A percentile compares a stretch with the other conserved stretches of the same genome.
Evolutionary conservation across 192 early-diverging fungal genomes (phyloP).

Genomic region (Coemansia erecta): DNA sequence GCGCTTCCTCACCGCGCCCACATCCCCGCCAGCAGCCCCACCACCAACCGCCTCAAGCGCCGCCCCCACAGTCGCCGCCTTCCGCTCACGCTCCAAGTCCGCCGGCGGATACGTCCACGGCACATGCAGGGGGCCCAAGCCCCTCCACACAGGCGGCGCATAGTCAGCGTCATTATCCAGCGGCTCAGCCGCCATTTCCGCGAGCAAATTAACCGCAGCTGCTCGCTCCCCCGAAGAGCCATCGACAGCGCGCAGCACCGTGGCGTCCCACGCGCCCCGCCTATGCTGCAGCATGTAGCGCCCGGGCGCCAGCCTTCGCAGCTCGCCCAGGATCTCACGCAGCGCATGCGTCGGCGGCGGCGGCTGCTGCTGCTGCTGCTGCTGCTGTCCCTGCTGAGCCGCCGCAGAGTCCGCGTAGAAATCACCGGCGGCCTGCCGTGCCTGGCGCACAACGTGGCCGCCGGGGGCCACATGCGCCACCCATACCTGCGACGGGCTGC

Average conservation of each 20-base stretch:
- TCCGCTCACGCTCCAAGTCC: constrained; percentile 10
- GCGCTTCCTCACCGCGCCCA: not conserved
- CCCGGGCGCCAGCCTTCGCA: constrained; percentile 18
- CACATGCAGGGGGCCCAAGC: constrained; percentile 17
- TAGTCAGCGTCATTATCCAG: constrained; percentile 35
- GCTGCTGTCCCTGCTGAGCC: no score
- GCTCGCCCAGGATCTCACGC: constrained; percentile 22
- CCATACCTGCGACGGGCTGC: constrained; percentile 46
- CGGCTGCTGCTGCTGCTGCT: no score
- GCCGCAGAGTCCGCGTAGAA: constrained; percentile 10
- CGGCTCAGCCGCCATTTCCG: constrained; percentile 26
- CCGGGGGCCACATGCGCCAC: constrained; percentile 31
- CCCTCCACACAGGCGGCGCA: constrained; percentile 41
- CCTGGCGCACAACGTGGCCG: constrained; percentile 2
- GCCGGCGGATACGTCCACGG: constrained; percentile 44
- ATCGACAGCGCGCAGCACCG: constrained; percentile 37
- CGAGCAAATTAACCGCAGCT: constrained; percentile 6
- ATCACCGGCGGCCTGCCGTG: constrained; percentile 18
- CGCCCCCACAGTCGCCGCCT: no score
- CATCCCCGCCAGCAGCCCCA: no score
- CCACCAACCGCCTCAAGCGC: no score
- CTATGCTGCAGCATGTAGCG: constrained; percentile 41
- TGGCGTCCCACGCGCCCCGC: constrained; percentile 47
- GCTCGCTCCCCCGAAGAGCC: not conserved
- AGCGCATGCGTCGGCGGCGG: constrained; percentile 35